Evolutionary conservation across 108 stramenopile species (phyloP).

Genomic region (Discostella stelligeroides): DNA sequence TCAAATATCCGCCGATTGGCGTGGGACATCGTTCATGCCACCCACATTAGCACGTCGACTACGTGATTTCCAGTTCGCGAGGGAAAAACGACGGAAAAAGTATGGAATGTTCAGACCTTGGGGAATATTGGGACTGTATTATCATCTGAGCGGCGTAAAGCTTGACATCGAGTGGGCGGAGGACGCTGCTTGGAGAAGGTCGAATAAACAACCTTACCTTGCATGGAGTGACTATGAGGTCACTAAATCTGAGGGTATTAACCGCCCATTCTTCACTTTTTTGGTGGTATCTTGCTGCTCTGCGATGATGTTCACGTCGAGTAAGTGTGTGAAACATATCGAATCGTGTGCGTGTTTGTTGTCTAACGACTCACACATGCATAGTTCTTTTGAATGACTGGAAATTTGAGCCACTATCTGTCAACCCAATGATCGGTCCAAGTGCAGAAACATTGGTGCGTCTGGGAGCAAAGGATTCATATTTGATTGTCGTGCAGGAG

Average conservation of each 20-base stretch:
- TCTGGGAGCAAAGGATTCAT: slow-evolving; percentile 89
- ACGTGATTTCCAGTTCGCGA: slow-evolving; percentile 57
- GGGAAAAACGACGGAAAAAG: slow-evolving; percentile 59
- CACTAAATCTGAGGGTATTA: slow-evolving; percentile 58
- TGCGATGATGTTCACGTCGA: slow-evolving; percentile 65
- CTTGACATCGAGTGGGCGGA: slow-evolving; percentile 92
- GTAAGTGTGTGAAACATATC: too few species aligned
- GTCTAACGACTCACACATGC: too few species aligned
- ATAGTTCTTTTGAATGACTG: slow-evolving; percentile 76
- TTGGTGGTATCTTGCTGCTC: slow-evolving; percentile 69
- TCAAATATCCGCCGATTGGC: slow-evolving; percentile 76
- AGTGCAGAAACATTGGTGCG: slow-evolving; percentile 81
- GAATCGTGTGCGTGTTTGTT: too few species aligned
- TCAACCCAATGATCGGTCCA: slow-evolving; percentile 89
- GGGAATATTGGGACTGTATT: slow-evolving; percentile 86
- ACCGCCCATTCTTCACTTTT: slow-evolving; percentile 82
- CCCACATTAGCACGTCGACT: slow-evolving; percentile 68
- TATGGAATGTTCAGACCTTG: slow-evolving; percentile 58
- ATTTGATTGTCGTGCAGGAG: slow-evolving; percentile 83
- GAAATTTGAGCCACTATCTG: slow-evolving; percentile 76
- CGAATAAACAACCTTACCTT: slow-evolving; percentile 71
- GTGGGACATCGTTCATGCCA: slow-evolving; percentile 60
- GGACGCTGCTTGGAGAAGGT: slow-evolving; percentile 83
- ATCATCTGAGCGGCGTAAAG: slow-evolving; percentile 73
- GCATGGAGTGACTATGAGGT: slow-evolving; percentile 85